A percentile compares a stretch with the other conserved stretches of the same genome.
Conservation (phyloP, 805 yeast species). For the Candida pini region DNA sequence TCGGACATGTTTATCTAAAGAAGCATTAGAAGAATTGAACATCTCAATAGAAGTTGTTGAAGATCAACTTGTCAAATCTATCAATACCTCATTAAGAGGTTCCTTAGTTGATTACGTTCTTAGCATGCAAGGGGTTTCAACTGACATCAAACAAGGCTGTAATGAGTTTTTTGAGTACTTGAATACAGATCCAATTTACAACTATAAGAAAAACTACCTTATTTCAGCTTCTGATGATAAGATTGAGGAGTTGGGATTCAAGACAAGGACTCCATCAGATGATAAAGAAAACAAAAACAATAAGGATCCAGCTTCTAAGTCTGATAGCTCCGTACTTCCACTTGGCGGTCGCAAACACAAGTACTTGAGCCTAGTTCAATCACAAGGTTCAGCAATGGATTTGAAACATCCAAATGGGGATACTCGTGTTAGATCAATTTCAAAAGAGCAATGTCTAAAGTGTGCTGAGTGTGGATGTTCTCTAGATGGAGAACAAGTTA, state of each 20-base stretch:
- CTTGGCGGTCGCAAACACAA: constrained; percentile 11
- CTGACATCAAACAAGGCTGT: constrained; percentile 25
- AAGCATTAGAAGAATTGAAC: constrained; percentile 46
- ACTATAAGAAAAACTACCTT: constrained; percentile 14
- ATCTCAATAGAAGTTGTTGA: constrained; percentile 48
- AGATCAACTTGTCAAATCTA: constrained; percentile 43
- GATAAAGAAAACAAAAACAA: constrained; percentile 17
- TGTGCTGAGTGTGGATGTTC: constrained; percentile 15
- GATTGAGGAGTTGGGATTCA: constrained; percentile 11
- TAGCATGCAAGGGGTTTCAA: constrained; percentile 26
- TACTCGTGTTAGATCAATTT: no score
- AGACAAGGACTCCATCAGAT: constrained; percentile 14
- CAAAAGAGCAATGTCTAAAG: constrained; percentile 8
- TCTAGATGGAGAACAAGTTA: constrained; percentile 12
- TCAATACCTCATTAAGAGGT: constrained; percentile 39
- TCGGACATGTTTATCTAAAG: constrained; percentile 38
- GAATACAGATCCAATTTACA: constrained; percentile 17
- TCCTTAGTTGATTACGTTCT: constrained; percentile 39
- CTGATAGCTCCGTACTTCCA: no score
- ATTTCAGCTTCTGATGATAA: constrained; percentile 13
- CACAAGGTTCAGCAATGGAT: constrained; percentile 10
- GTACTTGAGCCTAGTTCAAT: constrained; percentile 11
- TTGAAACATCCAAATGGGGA: no score
- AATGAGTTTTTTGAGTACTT: constrained; percentile 24
- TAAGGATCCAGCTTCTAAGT: no score